Evolutionary conservation across 345 rosid species (phyloP), one percentile per base, ranked within the genome.

Genomic region (Arabidopsis arenosa): DNA sequence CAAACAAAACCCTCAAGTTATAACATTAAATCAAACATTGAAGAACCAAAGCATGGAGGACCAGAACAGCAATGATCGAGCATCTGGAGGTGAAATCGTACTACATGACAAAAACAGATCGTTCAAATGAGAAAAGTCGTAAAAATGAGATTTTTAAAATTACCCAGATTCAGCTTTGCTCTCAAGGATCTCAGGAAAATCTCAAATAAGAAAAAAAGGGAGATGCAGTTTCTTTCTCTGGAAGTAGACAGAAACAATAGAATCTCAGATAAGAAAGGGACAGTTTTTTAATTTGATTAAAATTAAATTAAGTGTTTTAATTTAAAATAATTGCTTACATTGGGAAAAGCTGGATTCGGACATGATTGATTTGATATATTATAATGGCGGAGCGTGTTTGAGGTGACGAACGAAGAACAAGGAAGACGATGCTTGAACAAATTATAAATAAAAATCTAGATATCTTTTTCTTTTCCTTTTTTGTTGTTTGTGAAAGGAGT

Each of bases 91-190:
- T 56, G 32, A 39, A 15, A 51, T 49, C 49, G 68, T 48, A 14
- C 2, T 13, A 63, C 5, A 48, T 17, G 33, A 74, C 43, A 39
- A 61, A 75, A 40, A 68, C 54, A 58, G 44, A 75, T 58, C 61
- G 67, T 74, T 58, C 10, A 18, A 60, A 23, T 48, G 54, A 71
- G 71, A 64, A 43, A 65, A 73, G 11, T 15, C 5, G 37, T 15
- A n/a, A 36, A 66, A 66, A 59, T 10, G 70, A 76, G 79, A 76
- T 60, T 55, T 60, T 55, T n/a, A 15, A 52, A 69, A 2, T 36
- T 63, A 76, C 80, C 75, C 71, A 70, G 71, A 70, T 76, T 63
- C 66, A 76, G 71, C 53, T 76, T 26, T 10, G 63, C 11, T 43
- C 40, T 75, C 37, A 67, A 68, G 63, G 70, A 68, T 76, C 58